Conservation (phyloP, 2,329 filamentous ascomycete genomes). For the Cercospora sp. region DNA sequence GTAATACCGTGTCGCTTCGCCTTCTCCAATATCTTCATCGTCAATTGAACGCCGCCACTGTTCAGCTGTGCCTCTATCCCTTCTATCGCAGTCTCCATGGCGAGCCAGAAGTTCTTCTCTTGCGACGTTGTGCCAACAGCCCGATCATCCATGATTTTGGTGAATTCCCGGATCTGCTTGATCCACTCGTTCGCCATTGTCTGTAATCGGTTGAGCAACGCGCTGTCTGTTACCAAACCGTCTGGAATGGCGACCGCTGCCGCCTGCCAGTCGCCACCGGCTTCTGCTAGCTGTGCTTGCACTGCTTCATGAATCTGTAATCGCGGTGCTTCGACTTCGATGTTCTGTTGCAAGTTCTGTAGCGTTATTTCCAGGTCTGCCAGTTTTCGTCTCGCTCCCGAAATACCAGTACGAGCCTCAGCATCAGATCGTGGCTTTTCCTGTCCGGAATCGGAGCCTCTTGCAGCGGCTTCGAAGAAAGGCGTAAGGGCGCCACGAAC, state of each 20-base stretch:
- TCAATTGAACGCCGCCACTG: conserved; percentile 85
- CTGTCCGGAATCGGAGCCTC: conserved; percentile 69
- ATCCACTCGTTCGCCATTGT: conserved; percentile 97
- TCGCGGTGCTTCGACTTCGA: conserved; percentile 91
- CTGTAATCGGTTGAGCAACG: conserved; percentile 90
- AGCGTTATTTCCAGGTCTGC: conserved; percentile 90
- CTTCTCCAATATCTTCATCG: conserved; percentile 91
- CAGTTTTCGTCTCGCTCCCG: conserved; percentile 95
- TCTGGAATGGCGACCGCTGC: conserved; percentile 76
- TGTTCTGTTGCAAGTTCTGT: conserved; percentile 92
- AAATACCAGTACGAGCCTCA: conserved; percentile 90
- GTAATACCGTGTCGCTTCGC: conserved; percentile 98
- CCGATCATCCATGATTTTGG: conserved; percentile 87
- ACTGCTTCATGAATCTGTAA: conserved; percentile 87
- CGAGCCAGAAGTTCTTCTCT: conserved; percentile 98
- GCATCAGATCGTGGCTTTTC: conserved; percentile 74
- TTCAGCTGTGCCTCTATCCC: conserved; percentile 85
- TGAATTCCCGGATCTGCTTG: conserved; percentile 95
- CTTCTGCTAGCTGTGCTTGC: conserved; percentile 77
- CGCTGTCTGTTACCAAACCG: conserved; percentile 79
- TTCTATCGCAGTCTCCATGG: conserved; percentile 91
- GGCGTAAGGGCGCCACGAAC: conserved; percentile 89
- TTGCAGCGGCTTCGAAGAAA: conserved; percentile 96
- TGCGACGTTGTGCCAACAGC: conserved; percentile 79
- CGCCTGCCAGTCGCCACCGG: conserved; percentile 65